A percentile compares a stretch with the other conserved stretches of the same genome.
phyloP scores from a whole-genome alignment of 352 stramenopile species.

The Phytopythium chamaehyphon region DNA sequence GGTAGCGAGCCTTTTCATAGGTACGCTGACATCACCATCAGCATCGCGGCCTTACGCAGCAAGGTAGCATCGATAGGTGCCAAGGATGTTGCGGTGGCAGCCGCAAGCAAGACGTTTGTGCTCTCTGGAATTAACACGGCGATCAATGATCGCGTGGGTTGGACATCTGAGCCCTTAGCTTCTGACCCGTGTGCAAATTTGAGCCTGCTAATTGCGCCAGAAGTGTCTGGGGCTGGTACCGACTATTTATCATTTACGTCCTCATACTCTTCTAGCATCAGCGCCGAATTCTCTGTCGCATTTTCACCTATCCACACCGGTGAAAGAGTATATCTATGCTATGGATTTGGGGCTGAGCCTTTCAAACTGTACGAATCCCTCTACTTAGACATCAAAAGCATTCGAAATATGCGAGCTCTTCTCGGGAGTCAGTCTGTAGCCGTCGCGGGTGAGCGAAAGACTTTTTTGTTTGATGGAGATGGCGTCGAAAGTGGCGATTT shows the following conservation, averaged over 20 bases:
- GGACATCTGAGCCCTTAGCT: constrained; percentile 28
- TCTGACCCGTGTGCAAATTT: constrained; percentile 22
- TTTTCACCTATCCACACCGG: constrained; percentile 46
- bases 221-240: constrained; percentile 10
- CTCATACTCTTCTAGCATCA: background rate
- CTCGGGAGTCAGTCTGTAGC: constrained; percentile 33
- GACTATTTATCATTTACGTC: constrained; percentile 49
- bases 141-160: constrained; percentile 40
- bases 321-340: constrained; percentile 54
- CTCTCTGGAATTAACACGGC: constrained; percentile 46
- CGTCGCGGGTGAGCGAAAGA: constrained; percentile 43
- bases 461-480: constrained; percentile 63
- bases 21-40: constrained; percentile 42
- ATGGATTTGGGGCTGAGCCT: constrained; percentile 55
- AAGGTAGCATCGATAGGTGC: constrained; percentile 33
- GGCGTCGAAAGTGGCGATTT: constrained; percentile 51
- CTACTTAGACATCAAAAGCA: constrained; percentile 59
- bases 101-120: constrained; percentile 39
- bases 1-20: constrained; percentile 30
- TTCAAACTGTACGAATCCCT: constrained; percentile 40
- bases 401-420: constrained; percentile 45
- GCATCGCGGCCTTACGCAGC: constrained; percentile 39
- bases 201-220: background rate
- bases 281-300: constrained; percentile 28
- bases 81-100: constrained; percentile 47